phyloP scores from a whole-genome alignment of 164 flowering plant species.

The Buxus sempervirens region DNA sequence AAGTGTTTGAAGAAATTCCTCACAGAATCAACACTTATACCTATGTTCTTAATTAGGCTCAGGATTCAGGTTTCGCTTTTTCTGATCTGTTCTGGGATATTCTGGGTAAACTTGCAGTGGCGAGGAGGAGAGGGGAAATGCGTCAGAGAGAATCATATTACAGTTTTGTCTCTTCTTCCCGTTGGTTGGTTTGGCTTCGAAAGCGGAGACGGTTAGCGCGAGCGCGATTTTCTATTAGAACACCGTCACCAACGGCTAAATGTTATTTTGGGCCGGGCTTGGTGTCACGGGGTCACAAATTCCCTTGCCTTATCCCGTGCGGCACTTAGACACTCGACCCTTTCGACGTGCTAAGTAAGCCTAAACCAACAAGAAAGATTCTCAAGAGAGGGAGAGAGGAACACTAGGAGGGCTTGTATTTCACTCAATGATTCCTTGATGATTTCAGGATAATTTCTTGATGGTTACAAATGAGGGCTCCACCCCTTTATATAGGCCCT shows the following conservation, averaged over 20 bases:
- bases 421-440: no score
- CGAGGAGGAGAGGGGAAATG: background rate
- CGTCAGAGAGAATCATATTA: background rate
- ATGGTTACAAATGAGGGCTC: no score
- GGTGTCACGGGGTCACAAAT: no score
- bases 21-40: background rate
- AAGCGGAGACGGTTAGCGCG: background rate
- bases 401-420: no score
- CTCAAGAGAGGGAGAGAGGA: no score
- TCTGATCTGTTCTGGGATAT: background rate
- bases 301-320: no score
- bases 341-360: no score
- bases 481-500: no score
- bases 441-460: no score
- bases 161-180: background rate
- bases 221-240: background rate
- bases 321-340: no score
- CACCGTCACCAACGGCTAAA: background rate
- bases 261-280: no score
- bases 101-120: background rate
- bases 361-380: no score
- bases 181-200: background rate
- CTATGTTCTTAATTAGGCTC: background rate
- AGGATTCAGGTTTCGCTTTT: background rate
- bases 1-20: background rate